Conservation (phyloP, 73 alveolate genomes). For the Paramecium pentaurelia region DNA sequence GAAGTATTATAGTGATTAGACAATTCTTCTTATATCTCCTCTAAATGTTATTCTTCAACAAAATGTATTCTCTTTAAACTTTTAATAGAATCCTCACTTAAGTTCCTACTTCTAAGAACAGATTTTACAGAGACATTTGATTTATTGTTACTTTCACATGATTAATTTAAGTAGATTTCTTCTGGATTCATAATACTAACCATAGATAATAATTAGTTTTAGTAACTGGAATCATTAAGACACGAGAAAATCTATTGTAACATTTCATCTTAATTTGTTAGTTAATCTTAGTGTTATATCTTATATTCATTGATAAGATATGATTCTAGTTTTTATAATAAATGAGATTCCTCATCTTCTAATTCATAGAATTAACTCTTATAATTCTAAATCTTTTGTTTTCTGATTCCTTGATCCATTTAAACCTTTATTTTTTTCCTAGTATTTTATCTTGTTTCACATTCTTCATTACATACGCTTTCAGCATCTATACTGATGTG, state of each 20-base stretch:
- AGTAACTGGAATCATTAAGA: not conserved
- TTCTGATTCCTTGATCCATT: not conserved
- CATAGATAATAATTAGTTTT: not conserved
- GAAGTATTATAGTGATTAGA: not conserved
- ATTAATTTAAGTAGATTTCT: not conserved
- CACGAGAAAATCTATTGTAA: not conserved
- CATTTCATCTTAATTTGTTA: not conserved
- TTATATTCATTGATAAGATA: not conserved
- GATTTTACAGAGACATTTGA: not conserved
- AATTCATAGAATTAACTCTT: not conserved
- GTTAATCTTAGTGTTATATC: not conserved
- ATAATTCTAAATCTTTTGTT: not conserved
- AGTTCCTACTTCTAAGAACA: not conserved
- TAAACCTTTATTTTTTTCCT: not conserved
- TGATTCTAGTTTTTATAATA: not conserved
- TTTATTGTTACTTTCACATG: not conserved
- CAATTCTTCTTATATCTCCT: not conserved
- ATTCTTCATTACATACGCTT: not conserved
- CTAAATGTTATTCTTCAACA: not conserved
- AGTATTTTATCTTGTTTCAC: not conserved
- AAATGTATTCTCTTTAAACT: not conserved
- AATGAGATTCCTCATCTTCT: not conserved
- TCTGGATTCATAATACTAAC: not conserved
- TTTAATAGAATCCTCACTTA: not conserved
- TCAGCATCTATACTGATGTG: not conserved